Evolutionary conservation across 371 early-diverging fungal genomes (phyloP).

Genomic region (Actinomucor elegans): DNA sequence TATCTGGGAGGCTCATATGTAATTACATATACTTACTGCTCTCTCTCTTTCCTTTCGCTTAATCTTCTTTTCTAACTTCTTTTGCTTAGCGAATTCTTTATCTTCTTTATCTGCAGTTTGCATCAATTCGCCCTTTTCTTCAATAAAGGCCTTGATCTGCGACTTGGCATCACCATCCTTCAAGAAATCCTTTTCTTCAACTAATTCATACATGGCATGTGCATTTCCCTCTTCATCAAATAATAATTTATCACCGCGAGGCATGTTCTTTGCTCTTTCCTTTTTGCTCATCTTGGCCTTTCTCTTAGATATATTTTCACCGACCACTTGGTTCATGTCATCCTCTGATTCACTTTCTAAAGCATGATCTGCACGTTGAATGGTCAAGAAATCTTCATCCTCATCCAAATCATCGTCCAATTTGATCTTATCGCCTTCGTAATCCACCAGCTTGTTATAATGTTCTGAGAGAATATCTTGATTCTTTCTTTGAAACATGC

Average conservation of each 20-base stretch:
- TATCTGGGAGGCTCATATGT: too few species aligned
- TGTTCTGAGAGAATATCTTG: slow-evolving; percentile 88
- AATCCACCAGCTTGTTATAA: slow-evolving; percentile 79
- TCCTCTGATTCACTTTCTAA: slow-evolving; percentile 50
- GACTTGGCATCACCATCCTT: slow-evolving; percentile 66
- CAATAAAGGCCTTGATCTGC: slow-evolving; percentile 69
- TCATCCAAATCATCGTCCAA: slow-evolving; percentile 32
- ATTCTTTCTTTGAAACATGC: slow-evolving; percentile 92
- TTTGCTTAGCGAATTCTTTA: slow-evolving; percentile 67
- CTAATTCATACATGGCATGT: slow-evolving; percentile 73
- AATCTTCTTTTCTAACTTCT: slow-evolving; percentile 71
- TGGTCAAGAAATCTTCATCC: slow-evolving; percentile 77
- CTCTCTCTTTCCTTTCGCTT: slow-evolving; percentile 65
- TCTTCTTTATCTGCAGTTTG: slow-evolving; percentile 74
- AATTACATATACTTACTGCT: slow-evolving; percentile 43
- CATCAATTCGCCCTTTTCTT: slow-evolving; percentile 62
- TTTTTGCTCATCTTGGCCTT: slow-evolving; percentile 71
- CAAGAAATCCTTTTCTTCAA: slow-evolving; percentile 78
- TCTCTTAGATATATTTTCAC: slow-evolving; percentile 64
- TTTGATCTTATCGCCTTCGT: slow-evolving; percentile 48
- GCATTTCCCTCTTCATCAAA: slow-evolving; percentile 95
- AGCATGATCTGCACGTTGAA: slow-evolving; percentile 76
- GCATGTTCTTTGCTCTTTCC: slow-evolving; percentile 65
- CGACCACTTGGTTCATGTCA: slow-evolving; percentile 10
- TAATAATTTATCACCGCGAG: slow-evolving; percentile 71